phyloP scores from a whole-genome alignment of 768 basidiomycete genomes.

The Naganishia vaughanmartiniae region DNA sequence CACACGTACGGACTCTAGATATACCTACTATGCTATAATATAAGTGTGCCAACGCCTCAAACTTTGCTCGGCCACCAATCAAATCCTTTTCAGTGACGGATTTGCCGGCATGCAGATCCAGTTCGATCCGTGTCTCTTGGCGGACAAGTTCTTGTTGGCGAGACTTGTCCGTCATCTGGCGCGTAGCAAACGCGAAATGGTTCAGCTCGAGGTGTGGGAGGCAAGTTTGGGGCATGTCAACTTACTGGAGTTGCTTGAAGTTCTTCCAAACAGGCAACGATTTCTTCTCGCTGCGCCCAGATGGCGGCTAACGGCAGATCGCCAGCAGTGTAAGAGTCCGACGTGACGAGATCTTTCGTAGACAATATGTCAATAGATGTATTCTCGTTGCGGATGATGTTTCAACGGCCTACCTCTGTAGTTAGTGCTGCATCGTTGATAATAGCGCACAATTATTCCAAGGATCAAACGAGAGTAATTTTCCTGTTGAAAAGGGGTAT shows the following conservation, averaged over 20 bases:
- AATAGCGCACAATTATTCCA: slow-evolving; percentile 90
- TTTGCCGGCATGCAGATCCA: slow-evolving; percentile 60
- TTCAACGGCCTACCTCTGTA: slow-evolving; percentile 62
- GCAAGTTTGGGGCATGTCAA: background rate
- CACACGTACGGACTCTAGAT: background rate
- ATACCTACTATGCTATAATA: slow-evolving; percentile 78
- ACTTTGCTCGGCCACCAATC: slow-evolving; percentile 67
- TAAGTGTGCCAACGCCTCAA: slow-evolving; percentile 71
- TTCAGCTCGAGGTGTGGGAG: too few species aligned
- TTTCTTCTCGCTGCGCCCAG: slow-evolving; percentile 81
- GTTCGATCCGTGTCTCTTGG: slow-evolving; percentile 77
- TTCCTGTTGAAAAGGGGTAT: slow-evolving; percentile 90
- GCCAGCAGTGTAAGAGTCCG: slow-evolving; percentile 36
- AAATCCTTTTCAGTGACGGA: slow-evolving; percentile 65
- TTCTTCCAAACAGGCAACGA: slow-evolving; percentile 71
- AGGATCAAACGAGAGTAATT: slow-evolving; percentile 91
- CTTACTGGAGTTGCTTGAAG: slow-evolving; percentile 60
- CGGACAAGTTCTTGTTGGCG: slow-evolving; percentile 58
- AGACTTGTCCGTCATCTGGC: slow-evolving; percentile 4
- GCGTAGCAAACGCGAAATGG: background rate
- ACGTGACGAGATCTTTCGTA: slow-evolving; percentile 27
- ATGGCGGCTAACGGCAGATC: slow-evolving; percentile 61
- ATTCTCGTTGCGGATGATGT: background rate
- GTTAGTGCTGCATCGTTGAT: slow-evolving; percentile 84
- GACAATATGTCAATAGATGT: slow-evolving; percentile 56